Evolutionary conservation across 2,329 filamentous ascomycete genomes (phyloP), one percentile per base, ranked within the genome.

Genomic region (Xylaria polymorpha): DNA sequence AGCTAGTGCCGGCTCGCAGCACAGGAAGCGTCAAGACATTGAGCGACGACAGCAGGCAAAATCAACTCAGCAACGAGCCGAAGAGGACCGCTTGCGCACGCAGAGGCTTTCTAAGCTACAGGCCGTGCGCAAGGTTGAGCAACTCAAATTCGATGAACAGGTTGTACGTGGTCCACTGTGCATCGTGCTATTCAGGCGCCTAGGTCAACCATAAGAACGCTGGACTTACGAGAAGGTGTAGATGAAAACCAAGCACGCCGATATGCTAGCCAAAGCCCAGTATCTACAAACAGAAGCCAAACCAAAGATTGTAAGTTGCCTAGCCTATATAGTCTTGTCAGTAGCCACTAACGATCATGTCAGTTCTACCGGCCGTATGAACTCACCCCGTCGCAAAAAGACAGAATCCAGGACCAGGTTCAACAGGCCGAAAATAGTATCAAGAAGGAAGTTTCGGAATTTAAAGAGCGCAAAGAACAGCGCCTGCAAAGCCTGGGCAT

Each of bases 331-430:
- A n/a, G 25, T 1, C 12, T 4, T 39, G 22, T 7, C 9, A 4
- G 55, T 44, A n/a, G n/a, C n/a, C 2, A 69, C 51, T 70, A 61
- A 62, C 61, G 61, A 53, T 56, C 18, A 35, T 64, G 10, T 43
- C 64, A 97, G 94, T 95, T 92, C 79, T 98, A 96, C 80, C 90
- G 91, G 55, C 95, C 95, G 0, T 97, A 92, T 91, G 90, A 94
- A 74, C 84, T 92, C 65, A 89, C 88, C 39, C 79, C 83, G 5
- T 85, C 88, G 53, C 91, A 98, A 78, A 88, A 94, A 79, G 86
- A 89, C 5, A 84, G 80, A 12, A 92, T 98, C 77, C 86, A 90
- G 55, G 83, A 86, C 4, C 94, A 97, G 79, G 85, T 93, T 35
- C 84, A 86, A 56, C 87, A 91, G 61, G 88, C 87, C 18, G 86